phyloP scores from a whole-genome alignment of 768 basidiomycete species.

The Lepiota venenata region DNA sequence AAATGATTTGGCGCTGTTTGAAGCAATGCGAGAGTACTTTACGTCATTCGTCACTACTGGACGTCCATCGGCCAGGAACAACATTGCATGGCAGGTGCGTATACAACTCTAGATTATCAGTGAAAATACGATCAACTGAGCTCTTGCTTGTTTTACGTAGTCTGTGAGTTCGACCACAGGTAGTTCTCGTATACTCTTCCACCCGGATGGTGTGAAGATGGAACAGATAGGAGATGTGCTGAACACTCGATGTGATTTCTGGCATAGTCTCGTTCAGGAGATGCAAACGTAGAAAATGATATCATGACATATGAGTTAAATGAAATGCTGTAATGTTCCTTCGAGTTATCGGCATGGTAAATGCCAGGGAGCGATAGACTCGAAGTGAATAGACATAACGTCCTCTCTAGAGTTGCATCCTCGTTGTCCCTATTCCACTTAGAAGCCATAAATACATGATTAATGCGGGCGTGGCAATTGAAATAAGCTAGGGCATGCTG shows the following conservation, averaged over 20 bases:
- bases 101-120: no score
- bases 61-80: conserved; percentile 22
- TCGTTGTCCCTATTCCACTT: no score
- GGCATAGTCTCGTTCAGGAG: conserved; percentile 24
- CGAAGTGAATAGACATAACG: no score
- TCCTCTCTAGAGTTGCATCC: no score
- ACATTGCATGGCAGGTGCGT: conserved; percentile 27
- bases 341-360: no score
- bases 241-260: conserved; percentile 25
- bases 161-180: conserved; percentile 18
- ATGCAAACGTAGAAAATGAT: conserved; percentile 18
- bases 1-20: conserved; percentile 27
- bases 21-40: conserved; percentile 36
- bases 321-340: no score
- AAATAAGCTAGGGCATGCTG: no score
- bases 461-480: no score
- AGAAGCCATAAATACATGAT: no score
- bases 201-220: conserved; percentile 23
- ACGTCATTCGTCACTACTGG: conserved; percentile 35
- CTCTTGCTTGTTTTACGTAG: conserved; percentile 12
- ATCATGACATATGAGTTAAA: no score
- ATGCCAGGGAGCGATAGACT: no score
- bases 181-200: conserved; percentile 27
- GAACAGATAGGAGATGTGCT: conserved; percentile 19
- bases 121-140: no score